phyloP scores from a whole-genome alignment of 257 asterid genomes.

The Capsicum pubescens region DNA sequence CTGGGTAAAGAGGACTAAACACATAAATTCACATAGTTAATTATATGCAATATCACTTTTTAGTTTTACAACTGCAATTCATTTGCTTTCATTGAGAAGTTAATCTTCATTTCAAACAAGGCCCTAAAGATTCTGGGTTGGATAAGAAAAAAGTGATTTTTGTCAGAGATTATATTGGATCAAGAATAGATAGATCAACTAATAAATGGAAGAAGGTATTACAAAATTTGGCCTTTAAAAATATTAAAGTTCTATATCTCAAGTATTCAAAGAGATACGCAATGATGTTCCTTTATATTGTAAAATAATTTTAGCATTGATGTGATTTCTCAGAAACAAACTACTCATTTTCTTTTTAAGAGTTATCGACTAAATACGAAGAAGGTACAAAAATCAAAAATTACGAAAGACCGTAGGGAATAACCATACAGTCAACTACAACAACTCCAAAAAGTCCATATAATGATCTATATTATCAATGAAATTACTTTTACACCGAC shows the following conservation, averaged over 20 bases:
- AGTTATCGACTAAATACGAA: too few species aligned
- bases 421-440: too few species aligned
- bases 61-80: background rate
- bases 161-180: constrained; percentile 48
- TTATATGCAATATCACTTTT: background rate
- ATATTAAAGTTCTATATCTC: background rate
- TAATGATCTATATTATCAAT: too few species aligned
- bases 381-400: too few species aligned
- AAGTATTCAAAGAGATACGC: background rate
- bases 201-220: constrained; percentile 79
- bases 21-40: background rate
- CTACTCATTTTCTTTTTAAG: background rate
- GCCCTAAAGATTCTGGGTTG: constrained; percentile 45
- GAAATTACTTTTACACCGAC: too few species aligned
- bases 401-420: too few species aligned
- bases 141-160: constrained; percentile 41
- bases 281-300: background rate
- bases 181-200: constrained; percentile 54
- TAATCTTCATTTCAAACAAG: constrained; percentile 37
- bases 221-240: background rate
- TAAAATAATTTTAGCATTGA: background rate
- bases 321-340: background rate
- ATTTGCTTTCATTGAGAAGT: background rate
- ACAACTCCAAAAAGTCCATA: too few species aligned
- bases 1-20: background rate